Evolutionary conservation across 805 yeast species (phyloP), one percentile per base, ranked within the genome.

Genomic region (Metschnikowia amazonensis): DNA sequence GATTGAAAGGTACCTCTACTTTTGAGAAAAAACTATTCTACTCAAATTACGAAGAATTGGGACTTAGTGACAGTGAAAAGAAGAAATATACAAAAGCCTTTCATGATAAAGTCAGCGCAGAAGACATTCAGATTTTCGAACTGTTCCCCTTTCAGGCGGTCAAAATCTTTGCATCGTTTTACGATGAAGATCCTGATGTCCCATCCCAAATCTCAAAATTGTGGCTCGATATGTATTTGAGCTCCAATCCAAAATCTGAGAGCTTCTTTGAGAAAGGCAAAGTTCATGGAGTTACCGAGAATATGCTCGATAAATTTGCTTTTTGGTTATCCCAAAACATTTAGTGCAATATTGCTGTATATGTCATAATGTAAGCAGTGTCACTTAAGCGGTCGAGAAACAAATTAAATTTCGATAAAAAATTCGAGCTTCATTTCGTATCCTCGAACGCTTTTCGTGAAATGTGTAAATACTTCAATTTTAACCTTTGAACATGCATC

Each of bases 101-200:
- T 46, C 75, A 70, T 50, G 52, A 60, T 5, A 48, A 53, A 28
- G 17, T 70, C 16, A 51, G 62, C 11, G 44, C 45, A 3, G 62
- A 63, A 27, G 76, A 71, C 42, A 30, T 39, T 2, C 50, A 45
- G 4, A 63, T 70, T 16, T 63, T 65, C 37, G 74, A 70, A 38
- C 46, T 56, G 28, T 70, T 65, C 49, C 67, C 71, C 5, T 59
- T 59, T 53, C 34, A 48, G 16, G 52, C 57, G 28, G 55, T 70
- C 45, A 64, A 62, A 36, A 35, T 68, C 51, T 70, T 64, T 53
- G 74, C 74, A 1, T 42, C 63, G 17, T 69, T 64, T 48, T 75
- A 72, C 9, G 59, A 52, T 10, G 58, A 56, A 8, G 76, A 71
- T 43, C 59, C 56, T 3, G 50, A 67, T 41, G 75, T 69, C 1